Base-by-base conservation (phyloP, 2,329 filamentous ascomycete species). In the Epichloe uncinata region DNA sequence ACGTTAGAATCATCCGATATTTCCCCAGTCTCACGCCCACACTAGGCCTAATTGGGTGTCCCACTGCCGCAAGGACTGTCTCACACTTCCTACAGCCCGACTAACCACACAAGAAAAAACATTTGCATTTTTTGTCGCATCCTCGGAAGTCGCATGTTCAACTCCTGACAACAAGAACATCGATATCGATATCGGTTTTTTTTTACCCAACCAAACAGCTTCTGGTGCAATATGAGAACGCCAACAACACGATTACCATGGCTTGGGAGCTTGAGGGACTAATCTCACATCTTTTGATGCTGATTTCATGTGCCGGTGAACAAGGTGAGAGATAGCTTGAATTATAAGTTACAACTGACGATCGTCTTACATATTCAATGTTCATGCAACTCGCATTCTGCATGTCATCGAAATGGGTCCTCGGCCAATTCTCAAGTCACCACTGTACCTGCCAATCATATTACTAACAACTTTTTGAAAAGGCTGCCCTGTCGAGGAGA, bases 231-330 rank as follows among this genome's bases (percentile, higher is more conserved):
- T 49, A 67, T 67, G 65, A 59, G 22, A 49, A 50, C 26, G 50
- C 45, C 34, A 44, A 41, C 46, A 40, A 47, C 13, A 44, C 26
- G 41, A 42, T 55, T 50, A 55, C 43, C 47, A 69, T 69, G 66
- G 61, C 62, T 50, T 63, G 61, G 52, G 66, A 69, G 55, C 64
- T 68, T 26, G 66, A 69, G 58, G 63, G 63, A 54, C 56, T 68
- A 54, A 66, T 69, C 52, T 63, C 60, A 44, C 58, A 59, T 50
- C 57, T 69, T 43, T 55, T 69, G 52, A 60, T 66, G 45, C 54
- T 67, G 35, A 63, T 68, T 41, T 62, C 66, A 42, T 69, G 66
- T 52, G 60, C 63, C 22, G 66, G 66, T 46, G 66, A 68, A 57
- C 55, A 64, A 57, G 66, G 67, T 64, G 52, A 58, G 65, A 61